phyloP scores from a whole-genome alignment of 192 early-diverging fungal genomes.

The Linnemannia hyalina region DNA sequence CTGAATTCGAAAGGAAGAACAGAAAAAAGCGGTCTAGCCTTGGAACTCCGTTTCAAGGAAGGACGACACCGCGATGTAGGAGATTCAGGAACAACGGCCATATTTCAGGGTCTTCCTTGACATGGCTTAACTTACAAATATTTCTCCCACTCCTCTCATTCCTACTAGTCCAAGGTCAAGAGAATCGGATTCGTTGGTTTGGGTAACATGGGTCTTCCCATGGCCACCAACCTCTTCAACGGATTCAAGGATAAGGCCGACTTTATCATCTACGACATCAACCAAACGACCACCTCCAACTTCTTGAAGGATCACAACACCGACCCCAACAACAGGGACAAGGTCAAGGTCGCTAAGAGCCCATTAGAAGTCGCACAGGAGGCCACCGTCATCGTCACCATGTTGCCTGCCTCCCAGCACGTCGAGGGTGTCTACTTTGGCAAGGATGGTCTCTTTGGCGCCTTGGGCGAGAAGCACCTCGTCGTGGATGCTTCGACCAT shows the following conservation, averaged over 20 bases:
- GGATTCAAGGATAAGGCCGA: conserved; percentile 64
- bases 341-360: conserved; percentile 67
- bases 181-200: conserved; percentile 91
- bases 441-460: conserved; percentile 71
- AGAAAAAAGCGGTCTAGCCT: not conserved
- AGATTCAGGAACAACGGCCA: not conserved
- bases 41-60: conserved; percentile 2
- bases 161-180: conserved; percentile 49
- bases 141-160: not conserved
- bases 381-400: conserved; percentile 87
- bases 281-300: conserved; percentile 63
- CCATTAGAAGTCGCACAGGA: conserved; percentile 80
- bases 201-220: conserved; percentile 92
- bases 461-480: conserved; percentile 61
- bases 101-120: not conserved
- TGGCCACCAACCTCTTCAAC: conserved; percentile 87
- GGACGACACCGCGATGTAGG: not conserved
- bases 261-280: conserved; percentile 83
- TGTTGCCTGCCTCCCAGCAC: conserved; percentile 88
- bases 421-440: conserved; percentile 89
- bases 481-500: conserved; percentile 96
- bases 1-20: not conserved
- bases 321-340: conserved; percentile 42
- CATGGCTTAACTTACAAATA: not conserved
- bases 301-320: conserved; percentile 66